phyloP scores from a whole-genome alignment of 108 stramenopile species.

The Fragilaria crotonensis region DNA sequence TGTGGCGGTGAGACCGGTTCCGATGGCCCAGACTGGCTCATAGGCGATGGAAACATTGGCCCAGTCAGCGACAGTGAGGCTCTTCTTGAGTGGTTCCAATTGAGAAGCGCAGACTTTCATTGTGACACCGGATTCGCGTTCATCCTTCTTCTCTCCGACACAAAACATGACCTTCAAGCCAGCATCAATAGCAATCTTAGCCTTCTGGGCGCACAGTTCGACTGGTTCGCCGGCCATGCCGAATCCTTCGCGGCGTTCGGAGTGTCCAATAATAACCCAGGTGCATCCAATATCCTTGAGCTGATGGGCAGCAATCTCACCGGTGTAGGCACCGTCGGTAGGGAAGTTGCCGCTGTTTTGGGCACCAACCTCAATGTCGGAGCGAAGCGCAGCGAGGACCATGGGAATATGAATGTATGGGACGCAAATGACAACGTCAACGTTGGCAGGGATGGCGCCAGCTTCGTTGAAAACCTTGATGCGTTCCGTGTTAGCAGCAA shows the following conservation, averaged over 20 bases:
- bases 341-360: slow-evolving; percentile 71
- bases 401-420: slow-evolving; percentile 74
- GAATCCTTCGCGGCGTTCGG: slow-evolving; percentile 93
- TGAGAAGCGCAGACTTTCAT: slow-evolving; percentile 87
- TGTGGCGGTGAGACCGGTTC: slow-evolving; percentile 98
- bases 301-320: slow-evolving; percentile 85
- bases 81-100: slow-evolving; percentile 73
- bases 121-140: slow-evolving; percentile 89
- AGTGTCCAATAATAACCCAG: slow-evolving; percentile 98
- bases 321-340: slow-evolving; percentile 92
- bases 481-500: slow-evolving; percentile 57
- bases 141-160: slow-evolving; percentile 98
- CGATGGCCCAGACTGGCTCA: slow-evolving; percentile 84
- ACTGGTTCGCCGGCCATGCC: slow-evolving; percentile 90
- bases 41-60: slow-evolving; percentile 87
- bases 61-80: slow-evolving; percentile 76
- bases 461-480: slow-evolving; percentile 79
- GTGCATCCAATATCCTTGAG: slow-evolving; percentile 91
- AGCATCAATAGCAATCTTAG: slow-evolving; percentile 90
- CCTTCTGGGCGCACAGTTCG: slow-evolving; percentile 90
- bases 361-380: slow-evolving; percentile 78
- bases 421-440: slow-evolving; percentile 76
- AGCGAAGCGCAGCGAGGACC: slow-evolving; percentile 45
- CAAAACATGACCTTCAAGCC: slow-evolving; percentile 96
- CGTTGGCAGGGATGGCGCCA: slow-evolving; percentile 78